Evolutionary conservation across 2,329 filamentous ascomycete genomes (phyloP).

Genomic region (Venturia carpophila): DNA sequence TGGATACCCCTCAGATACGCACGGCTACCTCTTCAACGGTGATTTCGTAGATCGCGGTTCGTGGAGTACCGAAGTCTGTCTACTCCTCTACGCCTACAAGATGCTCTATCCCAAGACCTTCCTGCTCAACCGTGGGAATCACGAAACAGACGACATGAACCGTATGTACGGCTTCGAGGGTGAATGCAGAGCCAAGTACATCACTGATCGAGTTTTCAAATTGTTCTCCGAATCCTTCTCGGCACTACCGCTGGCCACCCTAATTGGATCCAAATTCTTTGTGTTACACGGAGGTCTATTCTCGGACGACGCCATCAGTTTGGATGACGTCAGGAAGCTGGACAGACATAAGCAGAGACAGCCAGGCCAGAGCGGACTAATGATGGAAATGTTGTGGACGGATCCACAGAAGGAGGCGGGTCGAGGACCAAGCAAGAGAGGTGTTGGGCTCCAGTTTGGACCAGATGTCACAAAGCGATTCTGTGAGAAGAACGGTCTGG

Average conservation of each 20-base stretch:
- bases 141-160: slow-evolving; percentile 99
- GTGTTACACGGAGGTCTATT: slow-evolving; percentile 92
- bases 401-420: slow-evolving; percentile 83
- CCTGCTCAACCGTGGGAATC: slow-evolving; percentile 96
- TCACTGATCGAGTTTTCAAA: slow-evolving; percentile 80
- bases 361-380: slow-evolving; percentile 84
- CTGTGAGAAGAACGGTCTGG: slow-evolving; percentile 90
- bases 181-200: slow-evolving; percentile 97
- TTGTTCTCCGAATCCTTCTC: slow-evolving; percentile 98
- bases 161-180: slow-evolving; percentile 96
- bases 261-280: slow-evolving; percentile 85
- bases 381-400: slow-evolving; percentile 99
- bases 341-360: slow-evolving; percentile 86
- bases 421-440: slow-evolving; percentile 89
- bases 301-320: slow-evolving; percentile 83
- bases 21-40: slow-evolving; percentile 95
- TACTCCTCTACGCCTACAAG: slow-evolving; percentile 93
- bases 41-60: slow-evolving; percentile 97
- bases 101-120: slow-evolving; percentile 81
- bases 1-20: slow-evolving; percentile 73
- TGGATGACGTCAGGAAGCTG: slow-evolving; percentile 90
- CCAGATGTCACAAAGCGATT: slow-evolving; percentile 94
- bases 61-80: slow-evolving; percentile 95
- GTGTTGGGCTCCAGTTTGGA: slow-evolving; percentile 92
- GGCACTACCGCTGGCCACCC: slow-evolving; percentile 79